Conservation (phyloP, 345 rosid species). For the Arabis hirsuta region DNA sequence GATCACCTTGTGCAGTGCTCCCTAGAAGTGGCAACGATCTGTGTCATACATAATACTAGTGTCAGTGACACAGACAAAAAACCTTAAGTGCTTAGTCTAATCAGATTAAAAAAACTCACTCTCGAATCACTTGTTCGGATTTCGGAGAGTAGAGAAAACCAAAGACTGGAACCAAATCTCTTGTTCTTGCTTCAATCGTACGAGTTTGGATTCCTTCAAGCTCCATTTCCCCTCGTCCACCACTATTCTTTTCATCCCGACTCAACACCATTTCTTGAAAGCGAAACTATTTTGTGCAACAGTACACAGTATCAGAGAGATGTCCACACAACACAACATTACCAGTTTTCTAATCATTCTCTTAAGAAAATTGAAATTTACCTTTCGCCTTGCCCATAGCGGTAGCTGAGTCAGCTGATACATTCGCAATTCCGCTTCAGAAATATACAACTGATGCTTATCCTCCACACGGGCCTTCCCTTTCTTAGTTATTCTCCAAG, state of each 20-base stretch:
- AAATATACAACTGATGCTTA: constrained; percentile 68
- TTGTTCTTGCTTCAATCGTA: constrained; percentile 68
- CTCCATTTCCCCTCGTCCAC: constrained; percentile 67
- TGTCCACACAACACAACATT: constrained; percentile 15
- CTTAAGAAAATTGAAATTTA: constrained; percentile 38
- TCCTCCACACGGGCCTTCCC: constrained; percentile 51
- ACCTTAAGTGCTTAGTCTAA: background rate
- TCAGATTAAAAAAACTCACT: constrained; percentile 46
- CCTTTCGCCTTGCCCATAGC: constrained; percentile 79
- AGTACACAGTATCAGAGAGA: constrained; percentile 24
- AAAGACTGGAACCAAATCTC: constrained; percentile 68
- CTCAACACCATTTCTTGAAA: constrained; percentile 59
- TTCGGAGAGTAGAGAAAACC: constrained; percentile 56
- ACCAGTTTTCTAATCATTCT: constrained; percentile 19
- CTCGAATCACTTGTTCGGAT: constrained; percentile 43
- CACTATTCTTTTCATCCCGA: constrained; percentile 47
- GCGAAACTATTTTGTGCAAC: constrained; percentile 55
- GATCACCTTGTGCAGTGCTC: constrained; percentile 6
- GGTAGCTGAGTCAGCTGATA: constrained; percentile 57
- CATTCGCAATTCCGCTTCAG: constrained; percentile 85
- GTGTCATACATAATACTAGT: constrained; percentile 20
- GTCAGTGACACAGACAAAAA: constrained; percentile 17
- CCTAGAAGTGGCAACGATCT: constrained; percentile 27
- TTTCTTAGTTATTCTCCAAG: constrained; percentile 41
- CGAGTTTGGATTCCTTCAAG: constrained; percentile 64